phyloP scores from a whole-genome alignment of 1,284 basidiomycete genomes.

The Vanrija sp. region DNA sequence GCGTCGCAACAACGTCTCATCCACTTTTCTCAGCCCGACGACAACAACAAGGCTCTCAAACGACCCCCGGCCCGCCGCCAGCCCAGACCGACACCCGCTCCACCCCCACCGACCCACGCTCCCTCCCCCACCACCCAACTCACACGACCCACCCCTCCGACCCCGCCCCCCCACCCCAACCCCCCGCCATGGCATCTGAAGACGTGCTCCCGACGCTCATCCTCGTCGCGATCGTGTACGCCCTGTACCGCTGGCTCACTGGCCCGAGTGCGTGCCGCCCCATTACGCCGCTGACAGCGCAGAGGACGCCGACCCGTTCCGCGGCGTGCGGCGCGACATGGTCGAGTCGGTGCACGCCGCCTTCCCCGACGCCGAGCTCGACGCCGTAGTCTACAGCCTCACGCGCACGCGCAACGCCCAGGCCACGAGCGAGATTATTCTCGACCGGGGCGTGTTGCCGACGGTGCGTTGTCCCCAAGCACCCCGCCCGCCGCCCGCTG shows the following conservation, averaged over 20 bases:
- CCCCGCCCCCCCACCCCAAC: slow-evolving; percentile 1
- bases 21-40: too few species aligned
- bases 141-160: too few species aligned
- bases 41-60: too few species aligned
- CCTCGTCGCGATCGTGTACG: slow-evolving; percentile 36
- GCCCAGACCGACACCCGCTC: too few species aligned
- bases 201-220: slow-evolving; percentile 42
- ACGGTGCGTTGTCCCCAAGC: slow-evolving; percentile 33
- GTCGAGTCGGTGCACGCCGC: slow-evolving; percentile 46
- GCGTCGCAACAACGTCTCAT: too few species aligned
- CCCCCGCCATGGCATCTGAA: slow-evolving; percentile 27
- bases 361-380: slow-evolving; percentile 45
- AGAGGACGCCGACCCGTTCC: slow-evolving; percentile 21
- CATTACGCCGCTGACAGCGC: slow-evolving; percentile 1
- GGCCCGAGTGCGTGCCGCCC: slow-evolving; percentile 28
- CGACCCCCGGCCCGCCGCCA: too few species aligned
- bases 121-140: too few species aligned
- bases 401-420: slow-evolving; percentile 45
- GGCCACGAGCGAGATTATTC: slow-evolving; percentile 45
- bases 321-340: slow-evolving; percentile 39
- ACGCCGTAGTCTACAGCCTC: slow-evolving; percentile 45
- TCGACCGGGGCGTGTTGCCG: slow-evolving; percentile 42
- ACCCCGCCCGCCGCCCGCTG: too few species aligned
- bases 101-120: too few species aligned
- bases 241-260: slow-evolving; percentile 33